These are phyloP conservation scores for Monosporascus sp. DNA, from an alignment of 2,329 filamentous ascomycete genomes.

Conservation along the genomic window DNA sequence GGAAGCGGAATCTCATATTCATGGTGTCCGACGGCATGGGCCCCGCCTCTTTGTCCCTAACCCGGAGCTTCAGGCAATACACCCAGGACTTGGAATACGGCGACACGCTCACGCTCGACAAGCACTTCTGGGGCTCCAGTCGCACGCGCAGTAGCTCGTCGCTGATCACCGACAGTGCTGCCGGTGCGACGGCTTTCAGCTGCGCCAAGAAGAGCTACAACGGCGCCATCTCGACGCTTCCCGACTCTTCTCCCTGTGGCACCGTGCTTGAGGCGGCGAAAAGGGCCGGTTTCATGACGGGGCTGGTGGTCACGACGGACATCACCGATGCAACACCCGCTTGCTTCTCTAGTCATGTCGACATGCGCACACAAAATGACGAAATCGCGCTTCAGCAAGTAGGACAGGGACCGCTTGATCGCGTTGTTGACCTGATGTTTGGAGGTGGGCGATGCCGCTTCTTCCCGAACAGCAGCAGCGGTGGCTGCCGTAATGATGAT, in stretches of 20 bases:
- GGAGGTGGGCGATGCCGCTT: slow-evolving; percentile 94
- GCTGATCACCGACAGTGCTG: slow-evolving; percentile 89
- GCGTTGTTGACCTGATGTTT: slow-evolving; percentile 85
- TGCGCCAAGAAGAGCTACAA: slow-evolving; percentile 95
- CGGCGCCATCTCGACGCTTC: slow-evolving; percentile 85
- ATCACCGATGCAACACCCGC: slow-evolving; percentile 95
- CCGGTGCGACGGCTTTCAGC: slow-evolving; percentile 94
- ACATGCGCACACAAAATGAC: slow-evolving; percentile 75
- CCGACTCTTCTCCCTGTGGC: slow-evolving; percentile 80
- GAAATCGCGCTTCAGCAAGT: slow-evolving; percentile 89
- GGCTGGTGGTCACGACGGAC: slow-evolving; percentile 88
- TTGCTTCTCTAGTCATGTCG: slow-evolving; percentile 87
- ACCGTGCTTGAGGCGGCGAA: slow-evolving; percentile 93
- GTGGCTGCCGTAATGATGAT: slow-evolving; percentile 77
- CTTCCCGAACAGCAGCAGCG: slow-evolving; percentile 70
- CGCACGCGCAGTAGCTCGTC: slow-evolving; percentile 79
- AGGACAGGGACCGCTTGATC: slow-evolving; percentile 78
- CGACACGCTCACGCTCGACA: slow-evolving; percentile 74
- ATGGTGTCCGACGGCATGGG: slow-evolving; percentile 99
- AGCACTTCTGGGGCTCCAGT: slow-evolving; percentile 85
- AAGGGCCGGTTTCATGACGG: slow-evolving; percentile 83
- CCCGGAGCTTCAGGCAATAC: slow-evolving; percentile 79
- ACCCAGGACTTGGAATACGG: slow-evolving; percentile 65
- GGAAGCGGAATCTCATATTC: slow-evolving; percentile 92
- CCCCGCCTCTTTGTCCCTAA: slow-evolving; percentile 81